Base-by-base conservation (phyloP, 192 early-diverging fungal genomes). In the Gaertneriomyces sp. region DNA sequence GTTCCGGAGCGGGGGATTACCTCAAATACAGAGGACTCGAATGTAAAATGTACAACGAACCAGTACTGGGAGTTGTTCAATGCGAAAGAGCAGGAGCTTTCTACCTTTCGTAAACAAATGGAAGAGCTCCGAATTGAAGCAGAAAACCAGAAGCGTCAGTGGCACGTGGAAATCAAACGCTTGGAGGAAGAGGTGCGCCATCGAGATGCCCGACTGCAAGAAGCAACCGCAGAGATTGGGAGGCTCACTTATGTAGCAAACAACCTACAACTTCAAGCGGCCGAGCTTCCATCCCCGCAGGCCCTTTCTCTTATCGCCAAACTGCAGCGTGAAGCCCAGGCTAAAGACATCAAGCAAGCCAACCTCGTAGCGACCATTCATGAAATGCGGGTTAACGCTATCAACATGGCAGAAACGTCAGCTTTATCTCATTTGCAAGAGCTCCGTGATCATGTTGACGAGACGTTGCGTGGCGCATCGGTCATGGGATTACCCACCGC, bases 291-390 rank as follows among this genome's bases (percentile, higher is more conserved):
- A 19, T 45, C 33, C 16, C 14, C 52, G n/a, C 17, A 62, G 0
- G 12, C 39, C 8, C 5, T 43, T 8, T 51, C 12, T 25, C 20
- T 45, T 10, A 46, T 62, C 2, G 42, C 51, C n/a, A 57, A 62
- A 20, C 43, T 69, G 25, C 57, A 49, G 33, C 20, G 62, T 6
- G 60, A 61, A 5, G 16, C 62, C 41, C 42, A 62, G 14, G 8
- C 9, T 42, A 71, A 66, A 19, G 56, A 56, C 39, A 42, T 20
- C 7, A 51, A 58, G 54, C 55, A 58, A 12, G 68, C 58, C 10
- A 73, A 69, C 20, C 60, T 75, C 40, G 44, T 33, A 46, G 71
- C 70, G 47, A 67, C 63, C 0, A 75, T 80, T 38, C 43, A 64
- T 12, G 62, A 76, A 41, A 16, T 80, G 7, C 53, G 71, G 45